These are phyloP conservation scores for Teratosphaeria epicoccoides DNA, from an alignment of 2,329 filamentous ascomycete genomes.

Conservation along the genomic window DNA sequence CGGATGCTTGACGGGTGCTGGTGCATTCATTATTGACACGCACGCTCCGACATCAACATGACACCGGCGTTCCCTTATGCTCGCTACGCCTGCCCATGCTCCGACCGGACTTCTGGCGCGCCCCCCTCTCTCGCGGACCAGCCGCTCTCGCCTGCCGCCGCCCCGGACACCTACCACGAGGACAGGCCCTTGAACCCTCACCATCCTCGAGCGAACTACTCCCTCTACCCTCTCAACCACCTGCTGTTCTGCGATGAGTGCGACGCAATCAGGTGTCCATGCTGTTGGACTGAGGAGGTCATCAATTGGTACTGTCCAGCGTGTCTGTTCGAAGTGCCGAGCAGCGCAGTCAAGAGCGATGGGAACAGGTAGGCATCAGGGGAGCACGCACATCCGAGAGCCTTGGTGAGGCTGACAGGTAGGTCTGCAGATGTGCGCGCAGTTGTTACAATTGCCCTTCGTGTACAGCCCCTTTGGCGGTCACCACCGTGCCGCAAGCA, in stretches of 20 bases:
- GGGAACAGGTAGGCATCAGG: slow-evolving; percentile 63
- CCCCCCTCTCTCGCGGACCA: slow-evolving; percentile 25
- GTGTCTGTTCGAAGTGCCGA: slow-evolving; percentile 92
- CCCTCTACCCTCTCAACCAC: slow-evolving; percentile 84
- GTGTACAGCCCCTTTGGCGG: slow-evolving; percentile 69
- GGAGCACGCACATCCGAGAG: neutral
- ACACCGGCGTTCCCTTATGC: slow-evolving; percentile 46
- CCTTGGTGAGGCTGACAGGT: slow-evolving; percentile 4
- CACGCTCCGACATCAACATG: neutral
- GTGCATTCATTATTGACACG: neutral
- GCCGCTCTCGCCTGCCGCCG: slow-evolving; percentile 7
- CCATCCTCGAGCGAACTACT: slow-evolving; percentile 75
- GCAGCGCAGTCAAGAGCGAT: slow-evolving; percentile 82
- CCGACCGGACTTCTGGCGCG: slow-evolving; percentile 35
- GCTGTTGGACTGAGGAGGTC: slow-evolving; percentile 87
- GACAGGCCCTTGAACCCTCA: slow-evolving; percentile 78
- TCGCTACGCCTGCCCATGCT: slow-evolving; percentile 55
- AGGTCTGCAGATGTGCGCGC: slow-evolving; percentile 49
- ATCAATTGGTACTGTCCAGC: slow-evolving; percentile 91
- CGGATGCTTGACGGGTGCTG: neutral
- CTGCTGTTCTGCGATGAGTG: slow-evolving; percentile 96
- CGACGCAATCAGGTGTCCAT: slow-evolving; percentile 84
- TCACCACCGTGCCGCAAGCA: slow-evolving; percentile 57
- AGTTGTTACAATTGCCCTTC: slow-evolving; percentile 94
- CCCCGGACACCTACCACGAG: slow-evolving; percentile 34